These are phyloP conservation scores for Russula griseocarnosa DNA, from an alignment of 768 basidiomycete genomes.

Conservation along the genomic window DNA sequence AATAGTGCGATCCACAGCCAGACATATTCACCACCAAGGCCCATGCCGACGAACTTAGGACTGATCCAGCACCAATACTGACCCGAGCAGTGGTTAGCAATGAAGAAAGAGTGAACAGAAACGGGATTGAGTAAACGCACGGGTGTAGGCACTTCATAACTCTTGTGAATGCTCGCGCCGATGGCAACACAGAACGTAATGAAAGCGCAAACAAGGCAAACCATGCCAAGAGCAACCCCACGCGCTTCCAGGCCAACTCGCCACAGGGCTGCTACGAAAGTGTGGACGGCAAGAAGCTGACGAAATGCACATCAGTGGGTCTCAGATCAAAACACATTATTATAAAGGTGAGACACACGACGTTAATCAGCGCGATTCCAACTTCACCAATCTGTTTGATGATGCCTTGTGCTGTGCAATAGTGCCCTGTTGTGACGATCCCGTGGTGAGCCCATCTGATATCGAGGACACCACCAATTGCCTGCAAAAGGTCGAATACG, in stretches of 20 bases:
- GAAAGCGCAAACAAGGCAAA: constrained; percentile 9
- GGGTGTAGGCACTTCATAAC: constrained; percentile 38
- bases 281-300: constrained; percentile 38
- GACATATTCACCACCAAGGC: too few relatives aligned
- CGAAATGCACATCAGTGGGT: constrained; percentile 31
- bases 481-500: constrained; percentile 39
- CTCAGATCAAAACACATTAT: background rate
- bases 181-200: constrained; percentile 38
- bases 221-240: constrained; percentile 28
- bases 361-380: constrained; percentile 41
- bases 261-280: constrained; percentile 40
- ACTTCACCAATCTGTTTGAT: constrained; percentile 44
- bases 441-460: constrained; percentile 39
- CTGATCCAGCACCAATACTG: too few relatives aligned
- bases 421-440: constrained; percentile 35
- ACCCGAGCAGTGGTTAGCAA: too few relatives aligned
- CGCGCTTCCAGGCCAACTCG: constrained; percentile 34
- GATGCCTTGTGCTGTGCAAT: constrained; percentile 41
- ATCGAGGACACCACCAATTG: constrained; percentile 39
- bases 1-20: too few relatives aligned
- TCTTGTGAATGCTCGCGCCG: constrained; percentile 23
- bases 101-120: background rate
- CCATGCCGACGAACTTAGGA: too few relatives aligned
- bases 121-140: constrained; percentile 20
- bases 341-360: constrained; percentile 33